A percentile compares a stretch with the other conserved stretches of the same genome.
Conservation (phyloP, 2,329 filamentous ascomycete genomes). For the Coniochaeta ligniaria region DNA sequence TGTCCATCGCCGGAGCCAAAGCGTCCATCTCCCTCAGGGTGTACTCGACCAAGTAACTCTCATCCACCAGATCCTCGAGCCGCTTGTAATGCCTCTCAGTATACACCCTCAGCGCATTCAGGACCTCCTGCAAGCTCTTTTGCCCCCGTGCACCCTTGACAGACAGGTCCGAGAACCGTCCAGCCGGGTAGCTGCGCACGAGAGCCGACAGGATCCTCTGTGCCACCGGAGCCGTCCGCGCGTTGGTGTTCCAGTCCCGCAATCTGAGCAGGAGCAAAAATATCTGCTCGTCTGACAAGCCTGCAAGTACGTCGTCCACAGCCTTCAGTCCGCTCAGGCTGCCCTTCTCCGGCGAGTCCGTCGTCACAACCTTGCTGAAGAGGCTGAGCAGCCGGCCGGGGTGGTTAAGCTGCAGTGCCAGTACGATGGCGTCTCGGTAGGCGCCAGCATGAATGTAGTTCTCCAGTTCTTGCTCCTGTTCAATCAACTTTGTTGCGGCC, state of each 20-base stretch:
- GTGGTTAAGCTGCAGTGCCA: slow-evolving; percentile 91
- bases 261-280: slow-evolving; percentile 74
- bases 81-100: slow-evolving; percentile 89
- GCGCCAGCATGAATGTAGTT: slow-evolving; percentile 86
- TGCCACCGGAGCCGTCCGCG: slow-evolving; percentile 74
- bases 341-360: slow-evolving; percentile 49
- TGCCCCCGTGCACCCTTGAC: slow-evolving; percentile 50
- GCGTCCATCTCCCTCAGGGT: slow-evolving; percentile 89
- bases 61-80: slow-evolving; percentile 83
- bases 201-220: slow-evolving; percentile 78
- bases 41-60: slow-evolving; percentile 92
- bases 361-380: slow-evolving; percentile 72
- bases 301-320: slow-evolving; percentile 79
- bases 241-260: slow-evolving; percentile 97
- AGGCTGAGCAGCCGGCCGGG: slow-evolving; percentile 78
- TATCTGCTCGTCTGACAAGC: slow-evolving; percentile 76
- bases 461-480: slow-evolving; percentile 89
- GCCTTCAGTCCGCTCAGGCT: slow-evolving; percentile 58
- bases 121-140: slow-evolving; percentile 70
- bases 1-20: slow-evolving; percentile 38
- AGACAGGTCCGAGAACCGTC: slow-evolving; percentile 65
- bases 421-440: slow-evolving; percentile 85
- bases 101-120: slow-evolving; percentile 83
- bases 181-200: slow-evolving; percentile 73
- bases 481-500: slow-evolving; percentile 67